Conservation (phyloP, 2,329 filamentous ascomycete genomes). For the Lizonia empirigonia region DNA sequence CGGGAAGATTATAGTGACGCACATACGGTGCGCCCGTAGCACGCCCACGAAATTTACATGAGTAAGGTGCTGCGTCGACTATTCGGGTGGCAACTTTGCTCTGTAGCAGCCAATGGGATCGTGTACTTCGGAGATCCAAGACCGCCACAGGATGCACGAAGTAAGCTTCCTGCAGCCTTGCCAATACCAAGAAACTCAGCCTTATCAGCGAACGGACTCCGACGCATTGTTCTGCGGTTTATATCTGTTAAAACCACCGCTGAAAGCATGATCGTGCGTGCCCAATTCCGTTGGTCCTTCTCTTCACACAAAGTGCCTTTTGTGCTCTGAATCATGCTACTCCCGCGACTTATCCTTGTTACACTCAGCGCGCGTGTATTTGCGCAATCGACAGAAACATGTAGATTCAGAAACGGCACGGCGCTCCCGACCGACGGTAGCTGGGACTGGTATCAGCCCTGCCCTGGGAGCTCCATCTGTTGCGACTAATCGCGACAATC, state of each 20-base stretch:
- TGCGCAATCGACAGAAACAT: background rate
- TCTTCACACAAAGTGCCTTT: background rate
- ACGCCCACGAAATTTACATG: too few species aligned
- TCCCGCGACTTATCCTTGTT: background rate
- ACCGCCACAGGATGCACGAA: too few species aligned
- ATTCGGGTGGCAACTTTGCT: background rate
- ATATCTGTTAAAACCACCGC: too few species aligned
- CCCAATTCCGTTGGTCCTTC: background rate
- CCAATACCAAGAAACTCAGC: background rate
- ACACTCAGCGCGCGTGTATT: background rate
- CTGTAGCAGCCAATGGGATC: slow-evolving; percentile 1
- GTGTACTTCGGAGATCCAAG: too few species aligned
- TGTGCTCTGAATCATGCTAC: background rate
- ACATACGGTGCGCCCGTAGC: too few species aligned
- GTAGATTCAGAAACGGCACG: background rate
- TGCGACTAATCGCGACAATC: background rate
- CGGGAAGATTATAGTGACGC: too few species aligned
- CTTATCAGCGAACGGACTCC: background rate
- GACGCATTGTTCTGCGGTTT: background rate
- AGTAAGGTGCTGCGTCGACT: too few species aligned
- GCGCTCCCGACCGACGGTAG: background rate
- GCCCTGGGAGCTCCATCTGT: background rate
- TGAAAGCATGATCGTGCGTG: background rate
- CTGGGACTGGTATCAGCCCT: background rate
- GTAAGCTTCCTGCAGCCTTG: background rate